Evolutionary conservation across 257 asterid genomes (phyloP).

Genomic region (Forsythia viridissima): DNA sequence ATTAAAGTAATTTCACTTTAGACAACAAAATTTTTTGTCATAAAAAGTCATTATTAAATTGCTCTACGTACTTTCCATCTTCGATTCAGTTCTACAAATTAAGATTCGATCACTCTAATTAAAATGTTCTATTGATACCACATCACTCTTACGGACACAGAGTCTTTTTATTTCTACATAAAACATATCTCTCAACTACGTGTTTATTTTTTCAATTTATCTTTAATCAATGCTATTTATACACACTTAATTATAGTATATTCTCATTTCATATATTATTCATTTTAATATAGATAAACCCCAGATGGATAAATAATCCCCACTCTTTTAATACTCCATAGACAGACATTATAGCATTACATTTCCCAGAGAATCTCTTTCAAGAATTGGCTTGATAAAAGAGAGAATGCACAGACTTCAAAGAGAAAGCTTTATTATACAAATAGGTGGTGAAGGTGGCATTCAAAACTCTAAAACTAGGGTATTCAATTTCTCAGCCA

Average conservation of each 20-base stretch:
- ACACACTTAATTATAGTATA: background rate
- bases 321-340: background rate
- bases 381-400: background rate
- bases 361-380: background rate
- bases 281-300: background rate
- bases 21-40: no score
- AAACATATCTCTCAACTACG: background rate
- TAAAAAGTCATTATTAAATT: no score
- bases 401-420: constrained; percentile 20
- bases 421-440: constrained; percentile 19
- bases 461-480: background rate
- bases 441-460: background rate
- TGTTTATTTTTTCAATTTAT: background rate
- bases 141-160: background rate
- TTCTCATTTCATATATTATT: no score
- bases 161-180: no score
- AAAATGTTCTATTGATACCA: no score
- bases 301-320: background rate
- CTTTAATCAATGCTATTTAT: no score
- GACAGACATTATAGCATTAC: background rate
- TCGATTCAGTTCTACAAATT: no score
- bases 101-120: no score
- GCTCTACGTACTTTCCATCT: no score
- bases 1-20: no score
- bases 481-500: constrained; percentile 18